Conservation (phyloP, 1,284 basidiomycete species). For the Phenoliferia sp. region DNA sequence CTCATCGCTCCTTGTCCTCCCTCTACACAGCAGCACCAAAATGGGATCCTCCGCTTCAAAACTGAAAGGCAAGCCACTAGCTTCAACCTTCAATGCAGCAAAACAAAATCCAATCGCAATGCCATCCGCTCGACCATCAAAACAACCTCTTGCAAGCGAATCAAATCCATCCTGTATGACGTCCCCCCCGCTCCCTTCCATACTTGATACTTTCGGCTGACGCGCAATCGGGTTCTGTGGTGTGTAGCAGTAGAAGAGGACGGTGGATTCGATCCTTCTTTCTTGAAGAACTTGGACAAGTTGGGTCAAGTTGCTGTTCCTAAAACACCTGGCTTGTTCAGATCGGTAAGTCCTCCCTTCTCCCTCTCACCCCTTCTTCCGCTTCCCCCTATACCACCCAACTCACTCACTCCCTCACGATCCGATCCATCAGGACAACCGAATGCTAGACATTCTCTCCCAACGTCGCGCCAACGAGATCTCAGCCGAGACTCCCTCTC, state of each 20-base stretch:
- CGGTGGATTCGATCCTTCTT: not conserved
- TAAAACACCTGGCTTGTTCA: not conserved
- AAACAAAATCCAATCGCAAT: not conserved
- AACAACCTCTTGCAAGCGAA: not conserved
- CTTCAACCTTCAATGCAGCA: not conserved
- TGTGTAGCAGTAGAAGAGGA: not conserved
- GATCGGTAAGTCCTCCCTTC: constrained; percentile 18
- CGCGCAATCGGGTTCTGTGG: too few relatives aligned
- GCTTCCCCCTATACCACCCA: not conserved
- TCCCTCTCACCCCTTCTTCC: not conserved
- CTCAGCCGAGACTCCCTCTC: constrained; percentile 9
- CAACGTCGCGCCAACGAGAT: constrained; percentile 8
- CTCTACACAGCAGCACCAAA: not conserved
- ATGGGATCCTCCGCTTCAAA: not conserved
- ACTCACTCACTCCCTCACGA: not conserved
- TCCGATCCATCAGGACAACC: constrained; percentile 20
- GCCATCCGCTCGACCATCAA: not conserved
- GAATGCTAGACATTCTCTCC: constrained; percentile 29
- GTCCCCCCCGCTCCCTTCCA: not conserved
- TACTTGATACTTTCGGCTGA: not conserved
- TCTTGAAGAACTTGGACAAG: not conserved
- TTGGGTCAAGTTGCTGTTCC: not conserved
- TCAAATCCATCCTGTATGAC: not conserved
- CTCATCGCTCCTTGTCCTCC: not conserved
- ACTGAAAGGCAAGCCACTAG: not conserved